Conservation (phyloP, 345 rosid genomes). For the Litchi chinensis region DNA sequence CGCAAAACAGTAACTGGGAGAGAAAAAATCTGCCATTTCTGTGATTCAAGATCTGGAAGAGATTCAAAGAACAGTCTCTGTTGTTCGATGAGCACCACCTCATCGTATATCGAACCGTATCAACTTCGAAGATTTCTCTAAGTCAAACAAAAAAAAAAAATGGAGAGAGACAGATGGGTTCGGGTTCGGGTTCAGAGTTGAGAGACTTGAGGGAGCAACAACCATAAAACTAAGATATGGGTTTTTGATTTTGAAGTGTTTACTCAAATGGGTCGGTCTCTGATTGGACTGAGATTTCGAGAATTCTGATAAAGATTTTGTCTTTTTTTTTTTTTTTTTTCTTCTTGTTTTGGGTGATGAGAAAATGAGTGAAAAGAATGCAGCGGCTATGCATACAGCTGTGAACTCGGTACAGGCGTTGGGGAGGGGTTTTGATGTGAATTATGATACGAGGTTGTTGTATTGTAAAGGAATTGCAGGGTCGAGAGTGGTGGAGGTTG, state of each 20-base stretch:
- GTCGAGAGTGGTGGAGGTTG: constrained; percentile 57
- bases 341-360: constrained; percentile 16
- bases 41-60: constrained; percentile 17
- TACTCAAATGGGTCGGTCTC: constrained; percentile 2
- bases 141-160: not conserved
- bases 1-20: not conserved
- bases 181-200: no score
- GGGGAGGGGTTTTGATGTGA: constrained; percentile 78
- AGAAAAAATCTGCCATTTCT: not conserved
- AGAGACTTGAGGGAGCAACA: not conserved
- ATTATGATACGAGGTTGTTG: constrained; percentile 68
- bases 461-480: constrained; percentile 70
- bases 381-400: constrained; percentile 59
- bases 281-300: constrained; percentile 11
- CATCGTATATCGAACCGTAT: not conserved
- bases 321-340: no score
- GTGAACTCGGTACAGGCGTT: constrained; percentile 62
- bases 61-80: constrained; percentile 3
- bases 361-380: constrained; percentile 46
- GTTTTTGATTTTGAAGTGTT: constrained; percentile 14
- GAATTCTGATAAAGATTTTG: not conserved
- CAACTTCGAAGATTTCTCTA: constrained; percentile 5
- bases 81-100: not conserved
- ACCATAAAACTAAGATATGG: not conserved
- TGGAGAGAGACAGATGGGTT: not conserved